Evolutionary conservation across 805 yeast genomes (phyloP).

Genomic region (Kodamaea nitidulidarum): DNA sequence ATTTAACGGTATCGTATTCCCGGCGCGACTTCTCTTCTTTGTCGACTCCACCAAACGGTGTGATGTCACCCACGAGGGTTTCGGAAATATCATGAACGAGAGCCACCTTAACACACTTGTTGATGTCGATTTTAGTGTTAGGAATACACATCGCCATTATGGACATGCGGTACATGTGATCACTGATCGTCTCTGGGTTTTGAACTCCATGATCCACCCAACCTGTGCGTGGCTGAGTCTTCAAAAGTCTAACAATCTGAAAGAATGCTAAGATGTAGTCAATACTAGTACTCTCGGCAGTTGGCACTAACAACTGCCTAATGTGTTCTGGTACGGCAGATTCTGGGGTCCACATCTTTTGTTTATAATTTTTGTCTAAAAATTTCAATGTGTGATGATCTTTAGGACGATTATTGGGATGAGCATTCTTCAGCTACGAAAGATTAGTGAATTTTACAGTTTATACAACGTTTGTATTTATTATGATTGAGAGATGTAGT

Average conservation of each 20-base stretch:
- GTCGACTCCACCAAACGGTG: slow-evolving; percentile 65
- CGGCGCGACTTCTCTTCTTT: slow-evolving; percentile 82
- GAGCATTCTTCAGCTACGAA: neutral
- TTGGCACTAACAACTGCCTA: slow-evolving; percentile 30
- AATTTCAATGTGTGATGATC: neutral
- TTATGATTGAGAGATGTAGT: slow-evolving; percentile 8
- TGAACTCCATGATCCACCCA: slow-evolving; percentile 72
- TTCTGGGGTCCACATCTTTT: slow-evolving; percentile 50
- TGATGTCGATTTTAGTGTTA: slow-evolving; percentile 49
- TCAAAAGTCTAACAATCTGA: slow-evolving; percentile 67
- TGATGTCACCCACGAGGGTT: slow-evolving; percentile 88
- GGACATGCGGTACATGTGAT: slow-evolving; percentile 95
- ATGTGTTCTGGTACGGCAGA: slow-evolving; percentile 48
- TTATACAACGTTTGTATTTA: slow-evolving; percentile 8
- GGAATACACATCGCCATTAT: slow-evolving; percentile 70
- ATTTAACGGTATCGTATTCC: slow-evolving; percentile 69
- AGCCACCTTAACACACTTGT: slow-evolving; percentile 79
- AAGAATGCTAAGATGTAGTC: slow-evolving; percentile 55
- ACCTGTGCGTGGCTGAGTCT: slow-evolving; percentile 84
- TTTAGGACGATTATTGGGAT: neutral
- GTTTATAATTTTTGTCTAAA: neutral
- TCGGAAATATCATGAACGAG: slow-evolving; percentile 94
- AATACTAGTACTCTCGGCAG: slow-evolving; percentile 15
- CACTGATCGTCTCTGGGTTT: slow-evolving; percentile 72
- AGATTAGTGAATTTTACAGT: neutral